Conservation (phyloP, 352 stramenopile species). For the Pythium grandisporangium region DNA sequence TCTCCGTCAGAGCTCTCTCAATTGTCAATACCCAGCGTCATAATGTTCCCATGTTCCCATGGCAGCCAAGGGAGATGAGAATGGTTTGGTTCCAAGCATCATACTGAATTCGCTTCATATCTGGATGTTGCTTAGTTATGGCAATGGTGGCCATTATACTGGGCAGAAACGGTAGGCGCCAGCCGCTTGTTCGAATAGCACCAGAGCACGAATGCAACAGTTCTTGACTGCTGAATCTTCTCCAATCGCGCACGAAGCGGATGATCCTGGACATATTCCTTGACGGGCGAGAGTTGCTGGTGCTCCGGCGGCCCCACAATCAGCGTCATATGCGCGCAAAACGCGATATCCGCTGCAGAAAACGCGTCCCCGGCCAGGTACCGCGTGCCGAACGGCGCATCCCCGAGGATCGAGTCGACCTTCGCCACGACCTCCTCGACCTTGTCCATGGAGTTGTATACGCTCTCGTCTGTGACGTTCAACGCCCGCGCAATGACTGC, state of each 20-base stretch:
- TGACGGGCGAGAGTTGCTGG: conserved; percentile 9
- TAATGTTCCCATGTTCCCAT: too few relatives aligned
- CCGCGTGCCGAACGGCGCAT: conserved; percentile 19
- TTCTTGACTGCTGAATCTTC: conserved; percentile 19
- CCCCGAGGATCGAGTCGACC: conserved; percentile 18
- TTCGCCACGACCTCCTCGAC: conserved; percentile 18
- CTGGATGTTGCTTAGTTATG: too few relatives aligned
- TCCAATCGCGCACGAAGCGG: conserved; percentile 15
- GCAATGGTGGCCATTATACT: too few relatives aligned
- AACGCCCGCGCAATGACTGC: conserved; percentile 15
- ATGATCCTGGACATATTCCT: not conserved
- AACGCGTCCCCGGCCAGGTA: conserved; percentile 29
- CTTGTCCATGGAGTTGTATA: conserved; percentile 17
- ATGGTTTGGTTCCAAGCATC: too few relatives aligned
- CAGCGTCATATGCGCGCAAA: conserved; percentile 32
- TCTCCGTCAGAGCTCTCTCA: too few relatives aligned
- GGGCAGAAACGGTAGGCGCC: too few relatives aligned
- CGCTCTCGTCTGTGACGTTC: conserved; percentile 18
- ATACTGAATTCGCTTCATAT: too few relatives aligned
- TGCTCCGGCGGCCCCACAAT: conserved; percentile 22
- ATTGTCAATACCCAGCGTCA: too few relatives aligned
- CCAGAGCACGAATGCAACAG: conserved; percentile 28
- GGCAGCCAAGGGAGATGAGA: too few relatives aligned
- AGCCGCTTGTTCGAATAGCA: conserved; percentile 34
- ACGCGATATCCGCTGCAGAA: conserved; percentile 32